Evolutionary conservation across 2,329 filamentous ascomycete species (phyloP).

Genomic region (Aulographum hederae): DNA sequence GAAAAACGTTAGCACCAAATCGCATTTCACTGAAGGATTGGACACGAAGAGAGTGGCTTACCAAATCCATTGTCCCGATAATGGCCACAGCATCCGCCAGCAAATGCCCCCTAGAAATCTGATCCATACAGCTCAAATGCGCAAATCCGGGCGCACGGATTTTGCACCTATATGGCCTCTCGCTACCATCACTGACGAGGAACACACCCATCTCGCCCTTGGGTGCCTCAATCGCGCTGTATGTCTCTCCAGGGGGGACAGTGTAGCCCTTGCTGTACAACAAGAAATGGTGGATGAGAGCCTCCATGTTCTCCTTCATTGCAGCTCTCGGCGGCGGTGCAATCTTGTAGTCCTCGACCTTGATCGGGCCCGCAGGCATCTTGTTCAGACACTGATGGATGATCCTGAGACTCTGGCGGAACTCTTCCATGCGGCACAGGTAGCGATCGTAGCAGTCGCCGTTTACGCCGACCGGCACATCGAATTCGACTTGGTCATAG

Average conservation of each 20-base stretch:
- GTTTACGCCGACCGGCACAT: constrained; percentile 89
- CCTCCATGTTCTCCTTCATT: constrained; percentile 99
- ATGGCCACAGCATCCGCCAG: constrained; percentile 93
- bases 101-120: constrained; percentile 79
- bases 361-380: constrained; percentile 87
- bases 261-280: constrained; percentile 97
- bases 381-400: constrained; percentile 98
- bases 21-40: background rate
- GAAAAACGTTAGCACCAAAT: background rate
- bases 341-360: constrained; percentile 98
- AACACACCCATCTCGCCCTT: constrained; percentile 99
- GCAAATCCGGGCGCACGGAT: constrained; percentile 94
- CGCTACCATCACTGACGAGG: constrained; percentile 85
- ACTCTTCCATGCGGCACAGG: constrained; percentile 98
- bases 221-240: constrained; percentile 95
- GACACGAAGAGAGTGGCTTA: too few relatives aligned
- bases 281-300: constrained; percentile 96
- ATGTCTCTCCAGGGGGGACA: constrained; percentile 93
- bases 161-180: constrained; percentile 93
- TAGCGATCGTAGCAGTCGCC: constrained; percentile 99
- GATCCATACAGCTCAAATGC: constrained; percentile 86
- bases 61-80: constrained; percentile 40
- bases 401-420: constrained; percentile 93
- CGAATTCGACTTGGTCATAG: constrained; percentile 95
- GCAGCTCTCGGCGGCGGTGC: constrained; percentile 85